Evolutionary conservation across 805 yeast species (phyloP), one percentile per base, ranked within the genome.

Genomic region (Metschnikowia vanudenii): DNA sequence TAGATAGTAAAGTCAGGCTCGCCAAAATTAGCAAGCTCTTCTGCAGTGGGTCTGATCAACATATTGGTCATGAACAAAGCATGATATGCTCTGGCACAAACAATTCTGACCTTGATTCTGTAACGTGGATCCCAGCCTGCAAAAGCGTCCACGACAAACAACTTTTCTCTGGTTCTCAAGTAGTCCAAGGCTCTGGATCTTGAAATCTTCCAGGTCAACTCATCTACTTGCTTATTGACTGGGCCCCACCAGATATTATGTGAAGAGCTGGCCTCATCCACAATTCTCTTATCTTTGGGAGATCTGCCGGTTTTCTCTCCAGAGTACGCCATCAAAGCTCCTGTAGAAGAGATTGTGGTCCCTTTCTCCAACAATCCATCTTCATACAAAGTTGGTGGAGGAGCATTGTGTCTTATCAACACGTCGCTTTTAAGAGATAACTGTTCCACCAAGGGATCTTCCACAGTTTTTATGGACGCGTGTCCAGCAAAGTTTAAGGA

Each of bases 121-220:
- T 92, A 92, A 64, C 88, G 84, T 64, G 97, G 97, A 69, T 92
- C 99, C 99, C 99, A 92, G 56, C 99, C 99, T 39, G 98, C 99
- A 67, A 70, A 92, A 11, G 98, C 98, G 65, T 92, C 99, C 56
- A 92, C 90, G 54, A 92, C 91, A 71, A 86, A 92, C 61, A 94
- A 82, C 68, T 90, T 89, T 60, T 86, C 91, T 73, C 96, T 86
- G 46, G 98, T 92, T 79, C 96, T 87, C 68, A 92, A 80, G 76
- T 91, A 92, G 72, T 92, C 99, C 57, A 91, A 80, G 43, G 99
- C 98, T 74, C 99, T 88, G 59, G 92, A 92, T 68, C 96, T 85
- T 68, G 95, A 88, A 61, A 92, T 90, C 60, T 82, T 81, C 98
- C 98, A 92, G 18, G 97, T 90, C 66, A 84, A 83, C 71, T 89